Base-by-base conservation (phyloP, 1,284 basidiomycete species). In the Boletus semigastroideus region DNA sequence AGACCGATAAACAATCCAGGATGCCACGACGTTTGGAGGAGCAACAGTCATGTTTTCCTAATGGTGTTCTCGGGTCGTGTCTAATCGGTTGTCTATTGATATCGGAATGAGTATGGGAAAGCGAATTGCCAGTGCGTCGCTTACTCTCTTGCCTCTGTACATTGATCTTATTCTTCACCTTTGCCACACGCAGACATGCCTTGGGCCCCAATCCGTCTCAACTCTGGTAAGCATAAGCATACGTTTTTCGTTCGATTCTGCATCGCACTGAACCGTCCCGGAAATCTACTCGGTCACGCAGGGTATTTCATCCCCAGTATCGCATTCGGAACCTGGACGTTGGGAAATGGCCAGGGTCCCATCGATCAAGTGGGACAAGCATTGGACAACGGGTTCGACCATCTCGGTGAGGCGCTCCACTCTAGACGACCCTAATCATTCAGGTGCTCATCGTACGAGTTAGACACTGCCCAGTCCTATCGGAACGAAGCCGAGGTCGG, bases 301-400 rank as follows among this genome's bases (percentile, higher is more conserved):
- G 77, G 76, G 4, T 62, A 70, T 53, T 54, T 54, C 19, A 78
- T 80, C 37, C 79, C 79, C 17, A 70, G 69, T 38, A 77, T 83
- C 53, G 79, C 70, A 52, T 81, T 78, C 58, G 79, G 79, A 8
- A 82, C 80, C 1, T 80, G 78, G 75, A 78, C 71, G 28, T 58
- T 78, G 16, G 76, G 78, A 4, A 76, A 75, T 45, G 79, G 77
- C 1, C 72, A 76, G 55, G 69, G 71, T 12, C 72, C 78, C 4
- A 71, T 74, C 41, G 72, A 76, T 57, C 75, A 78, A 54, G 78
- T 85, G 22, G 73, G 76, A 51, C 78, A 78, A 56, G 80, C 80
- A 6, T 64, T 83, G 34, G 75, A 76, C 5, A 72, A 74, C 1
- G 81, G 82, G 5, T 82, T 81, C 66, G 70, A 67, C 44, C 80